Percentiles rank a stretch among this genome's conserved stretches.
Evolutionary conservation across 2,329 filamentous ascomycete genomes (phyloP).

Genomic region (Amauroascus niger): DNA sequence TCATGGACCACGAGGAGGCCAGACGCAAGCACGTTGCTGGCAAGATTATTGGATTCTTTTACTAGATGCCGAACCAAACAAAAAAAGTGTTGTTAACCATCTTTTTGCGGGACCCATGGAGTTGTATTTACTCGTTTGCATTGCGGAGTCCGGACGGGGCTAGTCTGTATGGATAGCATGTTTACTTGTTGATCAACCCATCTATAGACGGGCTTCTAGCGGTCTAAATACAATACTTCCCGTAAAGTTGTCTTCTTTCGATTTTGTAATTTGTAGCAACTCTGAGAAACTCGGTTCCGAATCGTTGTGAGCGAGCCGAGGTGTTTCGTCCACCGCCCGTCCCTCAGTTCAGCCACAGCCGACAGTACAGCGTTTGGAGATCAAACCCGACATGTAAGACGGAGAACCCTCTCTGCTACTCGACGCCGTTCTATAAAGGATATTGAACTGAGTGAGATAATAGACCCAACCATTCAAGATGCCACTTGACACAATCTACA

Average conservation of each 20-base stretch:
- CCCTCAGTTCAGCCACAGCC: conserved; percentile 7
- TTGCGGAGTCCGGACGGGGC: not conserved
- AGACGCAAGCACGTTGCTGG: conserved; percentile 97
- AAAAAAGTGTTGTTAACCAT: conserved; percentile 1
- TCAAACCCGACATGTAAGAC: too few relatives aligned
- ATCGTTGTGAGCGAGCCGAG: conserved; percentile 11
- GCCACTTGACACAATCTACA: conserved; percentile 62
- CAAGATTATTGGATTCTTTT: conserved; percentile 99
- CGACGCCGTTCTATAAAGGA: too few relatives aligned
- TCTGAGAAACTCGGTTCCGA: not conserved
- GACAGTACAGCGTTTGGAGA: not conserved
- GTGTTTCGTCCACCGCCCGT: conserved; percentile 10
- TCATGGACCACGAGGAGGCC: conserved; percentile 99
- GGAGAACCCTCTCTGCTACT: too few relatives aligned
- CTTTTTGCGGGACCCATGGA: conserved; percentile 5
- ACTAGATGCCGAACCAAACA: conserved; percentile 49
- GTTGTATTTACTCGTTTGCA: not conserved
- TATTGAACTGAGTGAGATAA: too few relatives aligned
- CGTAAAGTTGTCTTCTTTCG: not conserved
- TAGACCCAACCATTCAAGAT: conserved; percentile 33
- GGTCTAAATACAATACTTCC: not conserved
- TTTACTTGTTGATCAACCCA: not conserved
- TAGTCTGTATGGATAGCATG: not conserved
- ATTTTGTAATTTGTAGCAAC: not conserved
- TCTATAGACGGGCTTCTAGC: not conserved